Evolutionary conservation across 441 rosid genomes (phyloP).

Genomic region (Pelargonium australe): DNA sequence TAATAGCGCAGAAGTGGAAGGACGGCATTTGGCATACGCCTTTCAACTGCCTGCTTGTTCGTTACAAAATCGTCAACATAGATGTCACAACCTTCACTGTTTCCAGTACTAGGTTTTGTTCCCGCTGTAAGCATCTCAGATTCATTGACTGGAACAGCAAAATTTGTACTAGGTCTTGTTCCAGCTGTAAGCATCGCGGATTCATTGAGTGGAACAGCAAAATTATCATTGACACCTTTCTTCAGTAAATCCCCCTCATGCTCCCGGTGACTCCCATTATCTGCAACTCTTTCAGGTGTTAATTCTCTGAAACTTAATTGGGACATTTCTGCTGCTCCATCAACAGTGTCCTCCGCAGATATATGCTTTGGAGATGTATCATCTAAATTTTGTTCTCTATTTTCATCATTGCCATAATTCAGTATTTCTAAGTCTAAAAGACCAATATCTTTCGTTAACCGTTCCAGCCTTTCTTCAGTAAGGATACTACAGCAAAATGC

Average conservation of each 20-base stretch:
- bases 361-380: slow-evolving; percentile 24
- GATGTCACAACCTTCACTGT: slow-evolving; percentile 30
- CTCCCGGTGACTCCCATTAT: slow-evolving; percentile 29
- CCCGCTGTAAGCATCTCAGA: slow-evolving; percentile 28
- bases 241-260: slow-evolving; percentile 28
- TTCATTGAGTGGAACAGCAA: slow-evolving; percentile 28
- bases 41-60: slow-evolving; percentile 48
- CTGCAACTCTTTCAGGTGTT: slow-evolving; percentile 28
- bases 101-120: slow-evolving; percentile 31
- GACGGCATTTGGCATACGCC: slow-evolving; percentile 47
- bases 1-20: slow-evolving; percentile 36
- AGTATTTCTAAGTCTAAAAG: slow-evolving; percentile 32
- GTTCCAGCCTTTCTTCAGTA: slow-evolving; percentile 80
- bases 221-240: slow-evolving; percentile 25
- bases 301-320: slow-evolving; percentile 33
- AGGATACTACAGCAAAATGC: slow-evolving; percentile 55
- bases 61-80: slow-evolving; percentile 37
- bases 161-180: slow-evolving; percentile 26
- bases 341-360: slow-evolving; percentile 27
- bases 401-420: slow-evolving; percentile 28
- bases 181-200: slow-evolving; percentile 27
- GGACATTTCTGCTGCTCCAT: slow-evolving; percentile 27
- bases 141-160: slow-evolving; percentile 18
- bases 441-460: slow-evolving; percentile 57
- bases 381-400: slow-evolving; percentile 22